Evolutionary conservation across 345 rosid genomes (phyloP).

Genomic region (Cardamine resedifolia): DNA sequence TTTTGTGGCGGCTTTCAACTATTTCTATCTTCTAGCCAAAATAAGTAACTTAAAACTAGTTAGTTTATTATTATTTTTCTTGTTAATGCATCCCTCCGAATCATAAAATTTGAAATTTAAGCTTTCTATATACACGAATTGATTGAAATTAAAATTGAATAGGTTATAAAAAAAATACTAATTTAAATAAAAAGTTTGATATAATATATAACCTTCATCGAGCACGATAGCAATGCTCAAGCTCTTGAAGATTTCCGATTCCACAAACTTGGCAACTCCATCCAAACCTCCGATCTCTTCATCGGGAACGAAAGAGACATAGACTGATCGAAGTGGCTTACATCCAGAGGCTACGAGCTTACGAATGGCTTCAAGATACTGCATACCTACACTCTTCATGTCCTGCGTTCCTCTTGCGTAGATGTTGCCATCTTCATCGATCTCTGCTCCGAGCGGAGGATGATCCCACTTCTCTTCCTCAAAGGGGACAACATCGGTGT

Average conservation of each 20-base stretch:
- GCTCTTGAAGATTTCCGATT: conserved; percentile 52
- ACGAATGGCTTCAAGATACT: conserved; percentile 79
- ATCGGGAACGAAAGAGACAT: conserved; percentile 70
- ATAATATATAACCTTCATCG: conserved; percentile 39
- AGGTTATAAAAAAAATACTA: not conserved
- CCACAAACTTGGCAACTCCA: conserved; percentile 68
- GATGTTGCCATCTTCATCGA: conserved; percentile 62
- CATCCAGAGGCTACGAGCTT: conserved; percentile 52
- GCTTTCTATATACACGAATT: no score
- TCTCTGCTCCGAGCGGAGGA: conserved; percentile 62
- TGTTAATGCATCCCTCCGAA: not conserved
- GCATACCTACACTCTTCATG: conserved; percentile 92
- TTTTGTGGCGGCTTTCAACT: not conserved
- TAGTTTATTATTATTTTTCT: no score
- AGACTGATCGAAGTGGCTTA: conserved; percentile 57
- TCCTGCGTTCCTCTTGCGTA: conserved; percentile 90
- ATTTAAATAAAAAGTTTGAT: not conserved
- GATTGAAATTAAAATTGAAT: no score
- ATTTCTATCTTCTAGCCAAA: not conserved
- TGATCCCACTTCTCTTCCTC: conserved; percentile 68
- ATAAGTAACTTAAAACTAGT: not conserved
- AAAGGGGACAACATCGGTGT: conserved; percentile 80
- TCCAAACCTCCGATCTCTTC: conserved; percentile 87
- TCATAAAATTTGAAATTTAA: not conserved
- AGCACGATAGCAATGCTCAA: conserved; percentile 72